A percentile compares a stretch with the other conserved stretches of the same genome.
phyloP scores from a whole-genome alignment of 2,329 filamentous ascomycete species.

The Paracamarosporium sp. region DNA sequence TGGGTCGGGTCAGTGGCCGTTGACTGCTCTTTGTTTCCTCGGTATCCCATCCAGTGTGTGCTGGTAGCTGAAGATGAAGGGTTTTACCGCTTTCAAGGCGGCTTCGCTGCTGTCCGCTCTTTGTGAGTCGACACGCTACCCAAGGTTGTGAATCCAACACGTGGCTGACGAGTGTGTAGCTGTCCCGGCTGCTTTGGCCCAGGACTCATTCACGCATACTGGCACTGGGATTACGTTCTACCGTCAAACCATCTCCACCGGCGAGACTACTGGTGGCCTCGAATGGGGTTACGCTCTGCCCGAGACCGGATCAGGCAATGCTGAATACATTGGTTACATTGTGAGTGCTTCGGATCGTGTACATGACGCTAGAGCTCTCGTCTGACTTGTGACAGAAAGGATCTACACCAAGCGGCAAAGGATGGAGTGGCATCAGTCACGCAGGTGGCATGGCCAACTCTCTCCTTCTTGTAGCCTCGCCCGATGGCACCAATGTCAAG shows the following conservation, averaged over 20 bases:
- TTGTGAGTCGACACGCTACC: slow-evolving; percentile 23
- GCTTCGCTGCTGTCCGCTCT: slow-evolving; percentile 47
- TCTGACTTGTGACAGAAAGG: slow-evolving; percentile 34
- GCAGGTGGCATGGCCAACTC: slow-evolving; percentile 43
- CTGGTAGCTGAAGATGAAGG: slow-evolving; percentile 41
- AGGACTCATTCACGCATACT: slow-evolving; percentile 38
- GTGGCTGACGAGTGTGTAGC: slow-evolving; percentile 24
- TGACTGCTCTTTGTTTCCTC: slow-evolving; percentile 29
- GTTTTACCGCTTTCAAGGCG: slow-evolving; percentile 39
- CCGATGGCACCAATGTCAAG: slow-evolving; percentile 32
- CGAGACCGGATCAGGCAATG: slow-evolving; percentile 26
- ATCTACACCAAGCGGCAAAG: slow-evolving; percentile 33
- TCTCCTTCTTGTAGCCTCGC: slow-evolving; percentile 43
- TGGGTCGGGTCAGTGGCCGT: slow-evolving; percentile 28
- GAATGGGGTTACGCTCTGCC: slow-evolving; percentile 46
- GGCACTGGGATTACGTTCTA: slow-evolving; percentile 41
- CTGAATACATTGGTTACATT: slow-evolving; percentile 48
- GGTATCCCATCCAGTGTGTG: slow-evolving; percentile 16
- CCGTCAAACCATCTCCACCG: slow-evolving; percentile 29
- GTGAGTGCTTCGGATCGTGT: slow-evolving; percentile 20
- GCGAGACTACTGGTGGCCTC: slow-evolving; percentile 41
- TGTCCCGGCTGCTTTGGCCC: slow-evolving; percentile 34
- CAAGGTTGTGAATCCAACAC: slow-evolving; percentile 6
- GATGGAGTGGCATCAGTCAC: slow-evolving; percentile 48
- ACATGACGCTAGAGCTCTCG: not conserved